Percentiles rank a stretch among this genome's conserved stretches.
phyloP scores from a whole-genome alignment of 2,329 filamentous ascomycete genomes.

The Pseudopyrenochaeta lycopersici region DNA sequence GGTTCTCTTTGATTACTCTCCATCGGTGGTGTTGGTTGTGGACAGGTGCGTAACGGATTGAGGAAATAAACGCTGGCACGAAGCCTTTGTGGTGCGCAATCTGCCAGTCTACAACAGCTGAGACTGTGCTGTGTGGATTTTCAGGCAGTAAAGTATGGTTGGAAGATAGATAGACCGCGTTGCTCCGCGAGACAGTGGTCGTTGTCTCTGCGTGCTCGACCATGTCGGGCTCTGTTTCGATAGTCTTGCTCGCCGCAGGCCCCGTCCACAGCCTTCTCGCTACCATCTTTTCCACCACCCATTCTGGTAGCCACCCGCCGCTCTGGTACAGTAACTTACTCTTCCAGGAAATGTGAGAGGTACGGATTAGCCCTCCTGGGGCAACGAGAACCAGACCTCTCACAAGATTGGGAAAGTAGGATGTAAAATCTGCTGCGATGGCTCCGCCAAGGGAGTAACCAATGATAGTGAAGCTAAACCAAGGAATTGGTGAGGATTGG shows the following conservation, averaged over 20 bases:
- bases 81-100: conserved; percentile 72
- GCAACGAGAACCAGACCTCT: conserved; percentile 78
- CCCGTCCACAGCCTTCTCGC: conserved; percentile 42
- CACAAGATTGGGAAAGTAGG: conserved; percentile 73
- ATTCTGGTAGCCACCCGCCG: conserved; percentile 67
- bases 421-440: conserved; percentile 74
- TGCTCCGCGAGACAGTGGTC: conserved; percentile 16
- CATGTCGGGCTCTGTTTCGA: conserved; percentile 37
- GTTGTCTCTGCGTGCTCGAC: conserved; percentile 26
- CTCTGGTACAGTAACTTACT: conserved; percentile 70
- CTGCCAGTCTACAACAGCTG: conserved; percentile 75
- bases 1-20: conserved; percentile 61
- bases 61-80: conserved; percentile 74
- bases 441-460: conserved; percentile 86
- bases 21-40: conserved; percentile 71
- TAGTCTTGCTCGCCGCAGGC: conserved; percentile 20
- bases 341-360: conserved; percentile 66
- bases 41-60: conserved; percentile 75
- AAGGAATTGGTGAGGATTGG: conserved; percentile 69
- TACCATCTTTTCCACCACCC: conserved; percentile 60
- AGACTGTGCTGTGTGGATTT: conserved; percentile 65
- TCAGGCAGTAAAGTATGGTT: conserved; percentile 57
- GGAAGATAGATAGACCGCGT: conserved; percentile 33
- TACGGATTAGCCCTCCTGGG: conserved; percentile 78
- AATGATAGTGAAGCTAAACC: conserved; percentile 70